Base-by-base conservation (phyloP, 345 rosid species). In the Linum tenue region DNA sequence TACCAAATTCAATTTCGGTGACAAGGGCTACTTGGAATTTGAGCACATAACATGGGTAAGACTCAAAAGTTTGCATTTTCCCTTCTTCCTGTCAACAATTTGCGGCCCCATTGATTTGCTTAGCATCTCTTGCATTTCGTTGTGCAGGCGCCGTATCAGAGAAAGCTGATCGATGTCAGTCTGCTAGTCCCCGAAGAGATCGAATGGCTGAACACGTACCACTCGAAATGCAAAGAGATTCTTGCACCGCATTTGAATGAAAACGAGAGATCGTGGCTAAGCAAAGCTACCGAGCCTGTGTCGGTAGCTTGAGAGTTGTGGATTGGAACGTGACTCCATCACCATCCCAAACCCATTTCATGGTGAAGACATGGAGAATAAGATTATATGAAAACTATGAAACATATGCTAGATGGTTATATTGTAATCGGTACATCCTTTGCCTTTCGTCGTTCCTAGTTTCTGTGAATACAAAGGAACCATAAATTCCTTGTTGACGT, bases 21-120 rank as follows among this genome's bases (percentile, higher is more conserved):
- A 81, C 63, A 91, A 89, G 76, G 99, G 95, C 56, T 95, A 88
- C 81, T 78, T 95, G 75, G 70, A 80, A 15, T 87, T 95, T 39
- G 99, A 95, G 79, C 99, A 91, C 65, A 91, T 91, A 75, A 95
- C 99, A 56, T 95, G 99, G 99, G 99, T 94, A 83, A 74, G 83
- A 35, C 31, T 22, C 31, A 22, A 22, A n/a, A 22, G 31, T 22
- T 22, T 22, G 31, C 31, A 22, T 22, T 22, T 22, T 22, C n/a
- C n/a, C 31, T 22, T 22, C 1, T 22, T 22, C 31, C 31, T 22
- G 31, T 22, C 31, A 22, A 22, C 31, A 22, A 22, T 22, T 22
- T 22, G 31, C 31, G 31, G 31, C 31, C 17, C 57, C 59, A 56
- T 17, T n/a, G 10, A 38, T 15, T 17, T 36, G 37, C n/a, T 37